phyloP scores from a whole-genome alignment of 257 asterid species.

The Pogostemon cablin region DNA sequence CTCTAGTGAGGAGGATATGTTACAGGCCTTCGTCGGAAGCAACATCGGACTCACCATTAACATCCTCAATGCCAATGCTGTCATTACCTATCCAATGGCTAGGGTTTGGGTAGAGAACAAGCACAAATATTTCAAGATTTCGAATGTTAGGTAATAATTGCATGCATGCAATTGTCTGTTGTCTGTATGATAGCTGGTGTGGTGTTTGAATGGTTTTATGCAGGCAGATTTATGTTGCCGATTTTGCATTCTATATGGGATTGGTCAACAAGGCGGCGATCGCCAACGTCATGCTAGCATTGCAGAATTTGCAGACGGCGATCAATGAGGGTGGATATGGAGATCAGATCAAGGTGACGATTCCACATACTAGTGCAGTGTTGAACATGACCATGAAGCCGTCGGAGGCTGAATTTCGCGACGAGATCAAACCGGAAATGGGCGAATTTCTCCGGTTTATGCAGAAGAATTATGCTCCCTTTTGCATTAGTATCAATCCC shows the following conservation, averaged over 20 bases:
- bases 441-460: not conserved
- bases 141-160: conserved; percentile 30
- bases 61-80: not conserved
- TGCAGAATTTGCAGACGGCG: conserved; percentile 18
- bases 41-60: conserved; percentile 28
- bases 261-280: not conserved
- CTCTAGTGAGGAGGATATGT: not conserved
- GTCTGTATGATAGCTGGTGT: not conserved
- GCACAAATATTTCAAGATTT: not conserved
- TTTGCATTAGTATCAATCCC: conserved; percentile 32
- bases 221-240: conserved; percentile 29
- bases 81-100: not conserved
- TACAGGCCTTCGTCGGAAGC: conserved; percentile 31
- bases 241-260: not conserved
- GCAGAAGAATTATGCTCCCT: conserved; percentile 26
- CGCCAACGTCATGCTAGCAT: not conserved
- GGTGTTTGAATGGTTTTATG: not conserved
- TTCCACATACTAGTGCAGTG: conserved; percentile 4
- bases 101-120: not conserved
- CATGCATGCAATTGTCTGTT: not conserved
- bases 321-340: conserved; percentile 29
- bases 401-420: conserved; percentile 45
- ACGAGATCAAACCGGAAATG: conserved; percentile 35
- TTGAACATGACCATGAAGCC: conserved; percentile 35
- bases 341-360: conserved; percentile 26